These are phyloP conservation scores for Vitis cinerea DNA, from an alignment of 164 flowering plant genomes.

Conservation along the genomic window DNA sequence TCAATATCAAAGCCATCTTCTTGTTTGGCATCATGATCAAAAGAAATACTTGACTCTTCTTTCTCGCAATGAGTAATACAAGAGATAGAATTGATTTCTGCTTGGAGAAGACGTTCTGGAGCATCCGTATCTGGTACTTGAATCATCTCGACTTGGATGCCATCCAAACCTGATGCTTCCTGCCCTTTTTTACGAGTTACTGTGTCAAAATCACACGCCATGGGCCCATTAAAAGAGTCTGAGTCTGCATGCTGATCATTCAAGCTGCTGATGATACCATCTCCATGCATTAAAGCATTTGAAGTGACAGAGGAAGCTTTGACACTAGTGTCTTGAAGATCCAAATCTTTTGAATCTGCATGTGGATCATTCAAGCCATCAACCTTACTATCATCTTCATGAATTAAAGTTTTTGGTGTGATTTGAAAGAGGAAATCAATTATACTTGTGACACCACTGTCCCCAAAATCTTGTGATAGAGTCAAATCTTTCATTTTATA, in stretches of 20 bases:
- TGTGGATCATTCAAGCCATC: too few relatives aligned
- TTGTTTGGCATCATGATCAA: constrained; percentile 17
- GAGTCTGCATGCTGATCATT: neutral
- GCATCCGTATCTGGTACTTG: constrained; percentile 12
- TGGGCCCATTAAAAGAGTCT: neutral
- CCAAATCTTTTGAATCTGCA: too few relatives aligned
- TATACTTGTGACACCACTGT: too few relatives aligned
- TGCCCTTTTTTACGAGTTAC: neutral
- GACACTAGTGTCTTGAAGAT: neutral
- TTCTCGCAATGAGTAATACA: constrained; percentile 14
- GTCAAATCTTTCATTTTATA: too few relatives aligned
- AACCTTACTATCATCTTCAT: too few relatives aligned
- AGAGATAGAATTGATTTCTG: constrained; percentile 5
- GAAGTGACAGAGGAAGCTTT: neutral
- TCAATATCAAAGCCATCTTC: constrained; percentile 15
- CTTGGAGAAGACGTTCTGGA: constrained; percentile 11
- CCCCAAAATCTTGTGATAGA: too few relatives aligned
- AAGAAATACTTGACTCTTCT: constrained; percentile 12
- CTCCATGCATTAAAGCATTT: neutral
- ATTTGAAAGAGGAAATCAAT: too few relatives aligned
- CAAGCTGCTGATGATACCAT: neutral
- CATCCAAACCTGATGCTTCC: constrained; percentile 5
- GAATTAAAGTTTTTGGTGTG: too few relatives aligned
- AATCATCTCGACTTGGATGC: constrained; percentile 1
- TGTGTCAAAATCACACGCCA: constrained; percentile 10